Base-by-base conservation (phyloP, 1,284 basidiomycete genomes). In the Inonotus obliquus region DNA sequence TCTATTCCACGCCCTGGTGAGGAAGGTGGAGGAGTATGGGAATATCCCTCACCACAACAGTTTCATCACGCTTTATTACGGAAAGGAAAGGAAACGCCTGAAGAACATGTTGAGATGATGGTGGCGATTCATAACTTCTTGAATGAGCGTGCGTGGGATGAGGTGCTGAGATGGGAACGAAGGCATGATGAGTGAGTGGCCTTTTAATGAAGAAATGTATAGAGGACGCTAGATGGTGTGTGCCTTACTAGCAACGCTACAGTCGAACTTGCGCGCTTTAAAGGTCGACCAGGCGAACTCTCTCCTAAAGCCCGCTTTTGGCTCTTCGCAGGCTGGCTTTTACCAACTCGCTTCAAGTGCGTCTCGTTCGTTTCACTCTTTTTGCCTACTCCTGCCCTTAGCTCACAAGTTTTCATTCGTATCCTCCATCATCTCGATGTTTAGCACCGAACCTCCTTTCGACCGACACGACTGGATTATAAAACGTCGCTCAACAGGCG, bases 391-490 rank as follows among this genome's bases (percentile, higher is more conserved):
- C 38, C 14, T 35, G 39, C 44, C n/a, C 44, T 23, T 35, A 7
- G 27, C 17, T 27, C n/a, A 9, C 32, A 53, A 27, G 17, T 53
- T 55, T 44, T 55, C 17, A 41, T 25, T 48, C 54, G 19, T 32
- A 4, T 32, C 32, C 9, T 32, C 32, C 32, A 32, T 9, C 4
- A 32, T 32, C 32, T 9, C 32, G 32, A 32, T 10, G 48, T 1
- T 69, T 27, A 97, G 93, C 74, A 79, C 86, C 38, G 90, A 95
- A 69, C 91, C 94, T 4, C 96, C 97, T 1, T 99, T 99, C 70
- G 96, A 99, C 73, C 87, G 96, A n/a, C 97, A 99, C 73, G 96
- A 99, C 77, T 99, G 97, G 97, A 77, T 97, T 57, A 83, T 99
- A 62, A 87, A 89, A 39, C 86, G 96, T 55, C 84, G 84, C 38